Evolutionary conservation across 1,284 basidiomycete species (phyloP).

Genomic region (Mycosarcoma maydis): DNA sequence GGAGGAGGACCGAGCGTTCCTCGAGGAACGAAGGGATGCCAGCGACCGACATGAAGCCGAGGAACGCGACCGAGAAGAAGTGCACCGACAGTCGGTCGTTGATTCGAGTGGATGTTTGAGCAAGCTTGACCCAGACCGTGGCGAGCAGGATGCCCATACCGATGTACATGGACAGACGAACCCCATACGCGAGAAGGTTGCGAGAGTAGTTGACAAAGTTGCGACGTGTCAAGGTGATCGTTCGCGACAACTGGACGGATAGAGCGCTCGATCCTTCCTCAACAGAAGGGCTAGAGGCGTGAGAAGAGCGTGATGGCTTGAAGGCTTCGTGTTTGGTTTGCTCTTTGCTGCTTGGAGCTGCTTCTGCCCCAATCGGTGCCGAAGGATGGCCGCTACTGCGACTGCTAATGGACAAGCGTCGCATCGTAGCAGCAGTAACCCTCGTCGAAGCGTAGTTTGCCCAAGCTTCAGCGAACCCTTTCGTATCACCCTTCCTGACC

Average conservation of each 20-base stretch:
- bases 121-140: constrained; percentile 74
- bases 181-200: constrained; percentile 75
- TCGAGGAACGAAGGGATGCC: constrained; percentile 68
- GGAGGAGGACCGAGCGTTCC: constrained; percentile 67
- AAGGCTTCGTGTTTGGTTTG: too few relatives aligned
- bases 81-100: constrained; percentile 64
- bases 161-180: constrained; percentile 74
- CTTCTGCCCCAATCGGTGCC: too few relatives aligned
- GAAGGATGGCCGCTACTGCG: too few relatives aligned
- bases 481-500: too few relatives aligned
- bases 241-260: constrained; percentile 2
- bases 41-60: constrained; percentile 71
- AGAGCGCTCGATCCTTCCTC: background rate
- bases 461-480: too few relatives aligned
- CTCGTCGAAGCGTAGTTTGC: too few relatives aligned
- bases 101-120: constrained; percentile 65
- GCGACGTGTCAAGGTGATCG: constrained; percentile 25
- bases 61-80: constrained; percentile 71
- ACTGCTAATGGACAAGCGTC: too few relatives aligned
- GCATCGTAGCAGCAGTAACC: too few relatives aligned
- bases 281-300: too few relatives aligned
- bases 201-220: constrained; percentile 56
- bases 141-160: constrained; percentile 68
- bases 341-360: too few relatives aligned
- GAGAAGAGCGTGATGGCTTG: too few relatives aligned